phyloP scores from a whole-genome alignment of 2,329 filamentous ascomycete species.

The Microcera coccophila region DNA sequence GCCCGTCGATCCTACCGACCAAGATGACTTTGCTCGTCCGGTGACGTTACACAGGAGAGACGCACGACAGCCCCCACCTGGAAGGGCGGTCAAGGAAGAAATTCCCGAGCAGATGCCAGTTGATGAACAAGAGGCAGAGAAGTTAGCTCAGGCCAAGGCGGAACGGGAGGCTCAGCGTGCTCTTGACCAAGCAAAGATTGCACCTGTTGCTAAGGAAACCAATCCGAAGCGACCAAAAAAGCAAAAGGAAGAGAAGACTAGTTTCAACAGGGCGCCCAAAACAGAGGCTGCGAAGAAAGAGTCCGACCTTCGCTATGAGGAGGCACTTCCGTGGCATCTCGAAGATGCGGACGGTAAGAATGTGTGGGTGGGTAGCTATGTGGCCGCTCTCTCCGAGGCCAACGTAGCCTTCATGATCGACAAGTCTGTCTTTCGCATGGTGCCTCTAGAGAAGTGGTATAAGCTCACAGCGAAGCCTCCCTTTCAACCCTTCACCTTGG shows the following conservation, averaged over 20 bases:
- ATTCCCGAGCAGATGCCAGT: constrained; percentile 39
- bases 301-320: constrained; percentile 77
- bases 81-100: constrained; percentile 61
- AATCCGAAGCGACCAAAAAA: constrained; percentile 53
- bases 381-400: constrained; percentile 80
- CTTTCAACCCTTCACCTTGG: constrained; percentile 72
- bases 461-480: constrained; percentile 76
- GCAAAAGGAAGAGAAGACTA: constrained; percentile 79
- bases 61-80: constrained; percentile 64
- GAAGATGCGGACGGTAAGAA: constrained; percentile 96
- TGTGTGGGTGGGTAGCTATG: constrained; percentile 87
- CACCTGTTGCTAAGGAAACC: constrained; percentile 66
- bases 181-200: constrained; percentile 86
- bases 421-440: constrained; percentile 70
- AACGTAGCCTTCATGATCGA: constrained; percentile 76
- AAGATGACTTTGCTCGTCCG: constrained; percentile 79
- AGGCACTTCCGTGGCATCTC: constrained; percentile 92
- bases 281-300: constrained; percentile 76
- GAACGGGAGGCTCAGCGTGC: constrained; percentile 84
- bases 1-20: constrained; percentile 63
- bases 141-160: constrained; percentile 65
- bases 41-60: constrained; percentile 87
- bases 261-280: constrained; percentile 76
- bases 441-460: constrained; percentile 96
- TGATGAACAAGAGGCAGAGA: constrained; percentile 58